phyloP scores from a whole-genome alignment of 306 rosid genomes.

The Castanea crenata region DNA sequence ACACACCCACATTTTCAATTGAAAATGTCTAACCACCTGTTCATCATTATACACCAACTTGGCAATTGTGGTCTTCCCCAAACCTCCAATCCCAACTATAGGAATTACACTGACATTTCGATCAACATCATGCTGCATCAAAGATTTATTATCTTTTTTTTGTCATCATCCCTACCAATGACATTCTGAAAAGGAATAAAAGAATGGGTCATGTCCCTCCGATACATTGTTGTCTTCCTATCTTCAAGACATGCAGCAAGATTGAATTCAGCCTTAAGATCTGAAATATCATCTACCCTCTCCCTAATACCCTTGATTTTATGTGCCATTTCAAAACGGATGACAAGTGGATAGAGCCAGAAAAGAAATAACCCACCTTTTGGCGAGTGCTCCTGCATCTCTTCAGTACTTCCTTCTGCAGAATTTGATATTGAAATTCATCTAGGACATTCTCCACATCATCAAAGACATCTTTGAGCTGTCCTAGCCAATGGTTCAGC shows the following conservation, averaged over 20 bases:
- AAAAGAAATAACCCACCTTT: conserved; percentile 25
- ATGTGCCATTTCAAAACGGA: background rate
- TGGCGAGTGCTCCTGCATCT: background rate
- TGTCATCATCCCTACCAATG: background rate
- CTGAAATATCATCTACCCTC: conserved; percentile 15
- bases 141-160: background rate
- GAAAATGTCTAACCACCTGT: background rate
- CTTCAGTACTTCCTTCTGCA: no score
- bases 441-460: no score
- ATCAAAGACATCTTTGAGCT: conserved; percentile 8
- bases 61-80: conserved; percentile 4
- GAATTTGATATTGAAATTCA: no score
- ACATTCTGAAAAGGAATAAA: background rate
- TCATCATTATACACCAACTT: conserved; percentile 13
- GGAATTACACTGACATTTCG: background rate
- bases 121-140: background rate
- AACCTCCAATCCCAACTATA: background rate
- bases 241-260: conserved; percentile 6
- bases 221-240: background rate
- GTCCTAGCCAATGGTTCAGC: conserved; percentile 14
- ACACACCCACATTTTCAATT: conserved; percentile 24
- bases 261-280: conserved; percentile 1
- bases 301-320: conserved; percentile 12
- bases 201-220: background rate
- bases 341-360: conserved; percentile 2